These are phyloP conservation scores for Colletotrichum falcatum DNA, from an alignment of 2,329 filamentous ascomycete genomes.

Conservation along the genomic window DNA sequence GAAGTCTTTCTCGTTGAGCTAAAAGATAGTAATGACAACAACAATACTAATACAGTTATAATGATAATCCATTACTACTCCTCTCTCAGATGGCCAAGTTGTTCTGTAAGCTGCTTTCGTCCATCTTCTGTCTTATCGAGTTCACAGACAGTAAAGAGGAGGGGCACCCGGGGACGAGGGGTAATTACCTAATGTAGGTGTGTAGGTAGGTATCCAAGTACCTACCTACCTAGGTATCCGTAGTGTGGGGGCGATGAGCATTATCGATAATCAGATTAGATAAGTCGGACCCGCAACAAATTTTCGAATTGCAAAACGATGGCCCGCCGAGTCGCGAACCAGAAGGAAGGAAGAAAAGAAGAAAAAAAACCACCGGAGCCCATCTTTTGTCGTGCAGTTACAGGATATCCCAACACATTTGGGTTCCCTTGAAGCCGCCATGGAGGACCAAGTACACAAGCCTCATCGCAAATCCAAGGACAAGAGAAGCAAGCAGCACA, in stretches of 20 bases:
- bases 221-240: background rate
- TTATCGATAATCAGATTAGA: constrained; percentile 36
- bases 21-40: background rate
- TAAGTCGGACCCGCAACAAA: constrained; percentile 33
- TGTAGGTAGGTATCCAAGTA: too few relatives aligned
- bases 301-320: constrained; percentile 22
- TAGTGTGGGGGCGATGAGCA: too few relatives aligned
- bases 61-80: background rate
- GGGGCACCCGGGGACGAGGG: constrained; percentile 7
- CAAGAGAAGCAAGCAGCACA: constrained; percentile 76
- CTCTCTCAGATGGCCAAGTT: too few relatives aligned
- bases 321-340: constrained; percentile 30
- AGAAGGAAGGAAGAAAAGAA: background rate
- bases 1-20: background rate
- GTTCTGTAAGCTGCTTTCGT: background rate
- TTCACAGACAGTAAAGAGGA: background rate
- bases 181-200: background rate
- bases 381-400: constrained; percentile 14
- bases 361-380: constrained; percentile 16
- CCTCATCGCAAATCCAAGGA: constrained; percentile 89
- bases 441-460: constrained; percentile 87
- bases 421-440: constrained; percentile 54
- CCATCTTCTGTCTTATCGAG: background rate
- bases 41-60: too few relatives aligned
- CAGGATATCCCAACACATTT: constrained; percentile 22